These are phyloP conservation scores for Protea cynaroides DNA, from an alignment of 164 flowering plant genomes.

Conservation along the genomic window DNA sequence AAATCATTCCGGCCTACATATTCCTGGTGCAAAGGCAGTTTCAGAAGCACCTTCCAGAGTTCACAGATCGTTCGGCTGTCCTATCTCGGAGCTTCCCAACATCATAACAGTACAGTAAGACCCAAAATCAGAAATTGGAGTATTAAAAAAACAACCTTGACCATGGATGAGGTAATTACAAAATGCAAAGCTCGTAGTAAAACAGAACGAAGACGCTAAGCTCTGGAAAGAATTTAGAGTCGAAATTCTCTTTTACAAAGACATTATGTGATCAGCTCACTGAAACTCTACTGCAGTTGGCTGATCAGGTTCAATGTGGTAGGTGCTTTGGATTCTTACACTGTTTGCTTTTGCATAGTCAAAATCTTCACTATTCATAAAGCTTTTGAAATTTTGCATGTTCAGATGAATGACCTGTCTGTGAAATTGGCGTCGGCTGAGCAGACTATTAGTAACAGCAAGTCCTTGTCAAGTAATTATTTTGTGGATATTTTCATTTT, in stretches of 20 bases:
- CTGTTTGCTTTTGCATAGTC: neutral
- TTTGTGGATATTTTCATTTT: neutral
- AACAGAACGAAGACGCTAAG: slow-evolving; percentile 83
- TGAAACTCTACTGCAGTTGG: slow-evolving; percentile 75
- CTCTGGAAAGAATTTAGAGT: slow-evolving; percentile 91
- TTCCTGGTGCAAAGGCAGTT: no score
- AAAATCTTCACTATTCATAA: neutral
- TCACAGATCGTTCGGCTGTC: no score
- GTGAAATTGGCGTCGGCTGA: slow-evolving; percentile 53
- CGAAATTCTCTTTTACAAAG: slow-evolving; percentile 86
- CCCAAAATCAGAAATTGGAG: no score
- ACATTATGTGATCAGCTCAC: slow-evolving; percentile 79
- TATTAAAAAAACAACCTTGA: no score
- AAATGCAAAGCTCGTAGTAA: slow-evolving; percentile 86
- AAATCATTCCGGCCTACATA: no score
- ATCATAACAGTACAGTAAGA: no score
- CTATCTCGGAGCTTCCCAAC: no score
- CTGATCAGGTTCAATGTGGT: slow-evolving; percentile 84
- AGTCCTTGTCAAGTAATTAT: slow-evolving; percentile 16
- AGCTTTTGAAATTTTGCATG: slow-evolving; percentile 56
- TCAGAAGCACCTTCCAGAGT: no score
- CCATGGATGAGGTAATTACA: no score
- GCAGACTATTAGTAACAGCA: slow-evolving; percentile 48
- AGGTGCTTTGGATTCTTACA: slow-evolving; percentile 7
- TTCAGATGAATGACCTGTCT: slow-evolving; percentile 51